phyloP scores from a whole-genome alignment of 1,139 yeast genomes.

The Candida sojae region DNA sequence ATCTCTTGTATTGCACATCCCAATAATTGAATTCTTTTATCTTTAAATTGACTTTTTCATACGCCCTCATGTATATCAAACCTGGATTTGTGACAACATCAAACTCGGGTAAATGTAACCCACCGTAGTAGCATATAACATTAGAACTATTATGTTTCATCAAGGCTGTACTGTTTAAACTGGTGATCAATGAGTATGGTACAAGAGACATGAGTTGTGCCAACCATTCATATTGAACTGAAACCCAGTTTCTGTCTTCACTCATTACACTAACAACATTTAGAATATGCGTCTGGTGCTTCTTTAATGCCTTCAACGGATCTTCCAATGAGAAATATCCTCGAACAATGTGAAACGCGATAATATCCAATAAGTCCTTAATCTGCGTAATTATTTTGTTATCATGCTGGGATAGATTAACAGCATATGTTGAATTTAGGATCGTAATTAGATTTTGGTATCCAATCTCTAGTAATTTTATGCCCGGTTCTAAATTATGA shows the following conservation, averaged over 20 bases:
- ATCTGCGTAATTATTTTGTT: conserved; percentile 29
- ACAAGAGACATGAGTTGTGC: conserved; percentile 53
- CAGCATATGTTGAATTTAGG: conserved; percentile 17
- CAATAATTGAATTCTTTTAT: conserved; percentile 25
- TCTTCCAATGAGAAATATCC: conserved; percentile 63
- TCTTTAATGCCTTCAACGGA: conserved; percentile 59
- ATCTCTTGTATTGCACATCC: conserved; percentile 34
- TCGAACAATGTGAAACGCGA: conserved; percentile 65
- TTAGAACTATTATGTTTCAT: conserved; percentile 13
- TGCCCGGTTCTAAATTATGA: conserved; percentile 33
- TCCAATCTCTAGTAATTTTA: conserved; percentile 33
- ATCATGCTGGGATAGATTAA: conserved; percentile 30
- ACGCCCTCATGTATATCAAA: conserved; percentile 29
- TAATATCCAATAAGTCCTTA: conserved; percentile 55
- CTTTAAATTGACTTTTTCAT: conserved; percentile 6
- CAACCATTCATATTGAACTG: conserved; percentile 53
- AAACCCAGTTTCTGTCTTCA: conserved; percentile 36
- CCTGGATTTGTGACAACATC: conserved; percentile 33
- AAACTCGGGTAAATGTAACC: conserved; percentile 27
- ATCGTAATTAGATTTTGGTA: conserved; percentile 35
- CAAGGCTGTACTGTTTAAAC: conserved; percentile 15
- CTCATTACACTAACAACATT: conserved; percentile 29
- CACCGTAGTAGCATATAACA: conserved; percentile 31
- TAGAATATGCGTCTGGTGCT: conserved; percentile 63
- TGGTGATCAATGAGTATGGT: conserved; percentile 44